phyloP scores from a whole-genome alignment of 148 eudicot species.

The Silene latifolia region DNA sequence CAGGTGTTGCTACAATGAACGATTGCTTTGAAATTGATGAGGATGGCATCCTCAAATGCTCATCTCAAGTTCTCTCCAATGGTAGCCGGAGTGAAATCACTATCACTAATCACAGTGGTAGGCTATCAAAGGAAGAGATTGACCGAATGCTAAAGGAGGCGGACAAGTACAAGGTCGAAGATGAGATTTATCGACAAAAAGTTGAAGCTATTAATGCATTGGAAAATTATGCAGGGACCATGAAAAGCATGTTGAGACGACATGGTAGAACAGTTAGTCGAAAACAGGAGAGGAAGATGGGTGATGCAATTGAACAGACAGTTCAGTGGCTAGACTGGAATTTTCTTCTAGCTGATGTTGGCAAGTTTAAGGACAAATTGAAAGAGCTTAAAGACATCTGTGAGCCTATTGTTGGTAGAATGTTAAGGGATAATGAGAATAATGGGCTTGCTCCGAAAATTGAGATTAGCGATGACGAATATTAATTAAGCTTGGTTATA shows the following conservation, averaged over 20 bases:
- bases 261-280: too few relatives aligned
- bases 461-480: not conserved
- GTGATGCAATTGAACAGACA: too few relatives aligned
- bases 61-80: not conserved
- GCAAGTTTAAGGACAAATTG: too few relatives aligned
- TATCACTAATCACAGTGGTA: not conserved
- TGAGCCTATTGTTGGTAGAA: not conserved
- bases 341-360: too few relatives aligned
- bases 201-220: not conserved
- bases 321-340: too few relatives aligned
- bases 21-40: slow-evolving; percentile 1
- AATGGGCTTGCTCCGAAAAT: not conserved
- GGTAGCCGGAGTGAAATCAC: not conserved
- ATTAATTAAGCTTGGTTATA: not conserved
- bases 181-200: not conserved
- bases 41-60: not conserved
- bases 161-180: not conserved
- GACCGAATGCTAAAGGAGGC: slow-evolving; percentile 7
- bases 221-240: too few relatives aligned
- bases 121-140: not conserved
- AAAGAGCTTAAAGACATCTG: slow-evolving; percentile 5
- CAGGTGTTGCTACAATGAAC: not conserved
- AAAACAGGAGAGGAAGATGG: too few relatives aligned
- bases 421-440: not conserved
- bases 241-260: too few relatives aligned